Base-by-base conservation (phyloP, 2,329 filamentous ascomycete genomes). In the Parastagonospora avenae region DNA sequence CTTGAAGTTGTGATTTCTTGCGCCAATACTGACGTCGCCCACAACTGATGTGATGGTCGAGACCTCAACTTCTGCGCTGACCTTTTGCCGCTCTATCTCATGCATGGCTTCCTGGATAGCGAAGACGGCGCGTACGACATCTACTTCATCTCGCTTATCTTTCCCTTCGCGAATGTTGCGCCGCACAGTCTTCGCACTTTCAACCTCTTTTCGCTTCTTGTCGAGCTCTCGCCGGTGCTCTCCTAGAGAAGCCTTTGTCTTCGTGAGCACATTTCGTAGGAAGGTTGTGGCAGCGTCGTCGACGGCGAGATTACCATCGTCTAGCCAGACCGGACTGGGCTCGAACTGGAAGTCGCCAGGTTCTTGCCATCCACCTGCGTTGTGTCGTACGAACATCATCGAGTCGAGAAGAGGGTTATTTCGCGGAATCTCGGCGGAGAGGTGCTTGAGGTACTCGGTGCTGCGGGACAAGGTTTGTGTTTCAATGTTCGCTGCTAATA, bases 381-480 rank as follows among this genome's bases (percentile, higher is more conserved):
- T 99, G 78, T 99, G 94, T 55, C 89, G 87, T 50, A 96, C 87
- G 74, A 97, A 99, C 94, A 99, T 99, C 82, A 96, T 91, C 15
- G 92, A 96, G 74, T 99, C 95, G 35, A 99, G 82, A 39, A 89
- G 83, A 8, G 94, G 94, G 55, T 89, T 83, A 70, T 99, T 99
- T 50, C 93, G 85, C 10, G 88, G 84, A 42, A 99, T 94, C 69
- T 97, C 93, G 50, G 85, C 82, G 4, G 86, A 80, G 9, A 97
- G 82, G 60, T 89, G 86, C 28, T 88, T 82, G 60, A 96, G 79
- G 54, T 91, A 83, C 33, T 85, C 84, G 4, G 84, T 85, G 68
- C 91, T 92, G 59, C 88, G 85, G 53, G 86, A 82, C 41, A 97
- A 79, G 69, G 91, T 89, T n/a, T 80, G 79, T n/a, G 82, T 84